Evolutionary conservation across 2,329 filamentous ascomycete genomes (phyloP).

Genomic region (Amylocarpus encephaloides): DNA sequence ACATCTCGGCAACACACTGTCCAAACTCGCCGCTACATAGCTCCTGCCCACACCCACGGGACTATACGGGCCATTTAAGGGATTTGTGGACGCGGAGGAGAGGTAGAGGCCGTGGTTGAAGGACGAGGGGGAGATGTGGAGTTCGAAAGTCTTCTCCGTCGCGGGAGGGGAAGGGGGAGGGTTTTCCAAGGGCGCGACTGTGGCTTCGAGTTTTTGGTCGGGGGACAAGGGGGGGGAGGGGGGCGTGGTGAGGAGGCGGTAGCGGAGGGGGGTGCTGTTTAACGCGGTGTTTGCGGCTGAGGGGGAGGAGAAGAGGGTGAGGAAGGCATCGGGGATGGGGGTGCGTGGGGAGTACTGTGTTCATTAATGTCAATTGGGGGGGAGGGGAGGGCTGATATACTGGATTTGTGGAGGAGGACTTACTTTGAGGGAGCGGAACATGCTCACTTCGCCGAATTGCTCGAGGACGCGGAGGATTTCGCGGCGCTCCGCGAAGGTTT

Average conservation of each 20-base stretch:
- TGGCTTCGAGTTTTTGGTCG: slow-evolving; percentile 1
- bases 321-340: slow-evolving; percentile 26
- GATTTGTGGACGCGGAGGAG: slow-evolving; percentile 16
- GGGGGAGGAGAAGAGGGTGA: slow-evolving; percentile 22
- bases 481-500: slow-evolving; percentile 28
- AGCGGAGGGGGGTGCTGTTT: slow-evolving; percentile 26
- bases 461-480: slow-evolving; percentile 31
- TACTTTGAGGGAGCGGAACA: slow-evolving; percentile 31
- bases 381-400: too few species aligned
- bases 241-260: slow-evolving; percentile 17
- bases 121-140: slow-evolving; percentile 17
- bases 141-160: slow-evolving; percentile 19
- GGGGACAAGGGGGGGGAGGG: not conserved
- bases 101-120: slow-evolving; percentile 20
- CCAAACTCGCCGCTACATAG: slow-evolving; percentile 21
- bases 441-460: slow-evolving; percentile 28
- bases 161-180: not conserved
- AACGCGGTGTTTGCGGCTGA: slow-evolving; percentile 18
- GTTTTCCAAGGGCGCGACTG: not conserved
- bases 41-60: slow-evolving; percentile 17
- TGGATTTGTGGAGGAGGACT: not conserved
- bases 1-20: slow-evolving; percentile 12
- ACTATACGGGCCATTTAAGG: slow-evolving; percentile 25
- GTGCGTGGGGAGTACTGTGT: slow-evolving; percentile 17
- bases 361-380: not conserved